These are phyloP conservation scores for Clitopilus hobsonii DNA, from an alignment of 768 basidiomycete species.

Conservation along the genomic window DNA sequence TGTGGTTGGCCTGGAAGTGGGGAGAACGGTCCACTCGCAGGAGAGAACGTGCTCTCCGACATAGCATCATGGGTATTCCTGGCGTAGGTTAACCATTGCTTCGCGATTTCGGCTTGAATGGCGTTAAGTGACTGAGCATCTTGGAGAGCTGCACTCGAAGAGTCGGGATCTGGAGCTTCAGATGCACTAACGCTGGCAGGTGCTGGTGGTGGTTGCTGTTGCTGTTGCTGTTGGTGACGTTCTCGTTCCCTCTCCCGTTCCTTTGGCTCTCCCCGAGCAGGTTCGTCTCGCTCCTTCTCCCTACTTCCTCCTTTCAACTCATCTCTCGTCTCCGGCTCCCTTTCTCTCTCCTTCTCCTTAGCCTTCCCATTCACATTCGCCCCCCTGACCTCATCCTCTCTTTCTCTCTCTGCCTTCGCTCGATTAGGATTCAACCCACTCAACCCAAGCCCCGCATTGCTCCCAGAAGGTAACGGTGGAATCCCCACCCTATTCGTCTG, in stretches of 20 bases:
- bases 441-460: background rate
- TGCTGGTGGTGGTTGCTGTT: constrained; percentile 30
- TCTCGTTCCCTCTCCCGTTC: background rate
- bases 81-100: constrained; percentile 77
- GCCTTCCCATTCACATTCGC: background rate
- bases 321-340: background rate
- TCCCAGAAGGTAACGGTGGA: background rate
- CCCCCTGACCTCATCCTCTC: background rate
- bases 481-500: constrained; percentile 1
- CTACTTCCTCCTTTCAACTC: background rate
- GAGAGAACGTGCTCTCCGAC: constrained; percentile 74
- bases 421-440: background rate
- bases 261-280: background rate
- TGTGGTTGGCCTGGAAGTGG: background rate
- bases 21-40: constrained; percentile 64
- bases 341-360: background rate
- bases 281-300: background rate
- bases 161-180: constrained; percentile 15
- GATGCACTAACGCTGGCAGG: constrained; percentile 6
- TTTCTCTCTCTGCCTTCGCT: background rate
- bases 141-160: constrained; percentile 24
- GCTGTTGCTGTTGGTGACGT: background rate
- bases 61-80: constrained; percentile 54
- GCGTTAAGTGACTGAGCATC: constrained; percentile 39
- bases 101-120: constrained; percentile 66